phyloP scores from a whole-genome alignment of 2,329 filamentous ascomycete species.

The Ophiostoma sp. region DNA sequence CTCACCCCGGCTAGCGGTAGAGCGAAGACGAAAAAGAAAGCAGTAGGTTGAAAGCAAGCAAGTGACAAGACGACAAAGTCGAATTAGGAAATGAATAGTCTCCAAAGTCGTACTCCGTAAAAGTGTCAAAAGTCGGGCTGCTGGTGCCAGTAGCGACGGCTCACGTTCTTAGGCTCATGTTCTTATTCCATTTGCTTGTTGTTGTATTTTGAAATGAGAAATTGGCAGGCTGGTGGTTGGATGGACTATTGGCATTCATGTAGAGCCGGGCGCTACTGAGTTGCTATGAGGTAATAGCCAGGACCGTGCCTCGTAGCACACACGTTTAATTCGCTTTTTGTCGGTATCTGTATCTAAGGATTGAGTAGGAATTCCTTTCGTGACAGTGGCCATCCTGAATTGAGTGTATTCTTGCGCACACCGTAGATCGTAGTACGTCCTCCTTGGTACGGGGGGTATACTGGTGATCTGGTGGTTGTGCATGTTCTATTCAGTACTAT shows the following conservation, averaged over 20 bases:
- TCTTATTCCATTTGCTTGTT: background rate
- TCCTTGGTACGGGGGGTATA: too few relatives aligned
- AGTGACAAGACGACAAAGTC: constrained; percentile 8
- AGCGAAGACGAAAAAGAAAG: constrained; percentile 9
- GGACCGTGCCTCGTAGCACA: background rate
- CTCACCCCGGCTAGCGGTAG: constrained; percentile 5
- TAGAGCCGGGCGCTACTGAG: constrained; percentile 1
- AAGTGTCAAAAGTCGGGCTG: too few relatives aligned
- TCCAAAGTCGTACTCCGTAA: too few relatives aligned
- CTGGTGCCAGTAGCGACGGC: too few relatives aligned
- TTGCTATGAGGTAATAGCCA: constrained; percentile 5
- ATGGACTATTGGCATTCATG: background rate
- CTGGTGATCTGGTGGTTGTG: too few relatives aligned
- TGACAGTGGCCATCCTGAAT: too few relatives aligned
- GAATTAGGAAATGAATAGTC: background rate
- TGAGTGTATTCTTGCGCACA: too few relatives aligned
- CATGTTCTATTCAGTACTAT: too few relatives aligned
- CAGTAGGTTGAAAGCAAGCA: background rate
- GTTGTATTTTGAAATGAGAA: background rate
- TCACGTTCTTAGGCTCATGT: too few relatives aligned
- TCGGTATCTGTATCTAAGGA: too few relatives aligned
- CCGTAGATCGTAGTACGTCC: too few relatives aligned
- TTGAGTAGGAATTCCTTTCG: too few relatives aligned
- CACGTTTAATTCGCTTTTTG: constrained; percentile 9
- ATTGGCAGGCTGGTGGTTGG: constrained; percentile 5